phyloP scores from a whole-genome alignment of 305 asterid genomes.

The Stenogyne calaminthoides region DNA sequence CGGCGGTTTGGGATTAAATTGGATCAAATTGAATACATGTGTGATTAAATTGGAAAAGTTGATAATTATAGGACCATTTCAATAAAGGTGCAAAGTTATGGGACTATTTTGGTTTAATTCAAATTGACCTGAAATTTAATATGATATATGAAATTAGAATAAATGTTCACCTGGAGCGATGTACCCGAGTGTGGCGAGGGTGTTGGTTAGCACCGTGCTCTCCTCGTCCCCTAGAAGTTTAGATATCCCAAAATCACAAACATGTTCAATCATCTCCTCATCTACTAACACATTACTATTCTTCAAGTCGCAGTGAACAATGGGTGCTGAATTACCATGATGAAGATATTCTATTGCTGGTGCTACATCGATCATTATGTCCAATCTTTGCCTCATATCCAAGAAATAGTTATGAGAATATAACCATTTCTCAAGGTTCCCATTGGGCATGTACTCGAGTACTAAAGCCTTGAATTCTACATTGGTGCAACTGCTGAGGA shows the following conservation, averaged over 20 bases:
- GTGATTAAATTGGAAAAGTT: too few relatives aligned
- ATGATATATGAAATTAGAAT: background rate
- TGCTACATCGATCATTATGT: background rate
- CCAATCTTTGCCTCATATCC: background rate
- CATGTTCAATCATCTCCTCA: background rate
- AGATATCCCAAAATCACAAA: background rate
- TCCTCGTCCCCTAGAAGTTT: background rate
- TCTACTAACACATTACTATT: background rate
- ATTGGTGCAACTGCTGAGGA: background rate
- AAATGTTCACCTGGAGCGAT: background rate
- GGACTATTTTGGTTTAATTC: too few relatives aligned
- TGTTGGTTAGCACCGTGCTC: background rate
- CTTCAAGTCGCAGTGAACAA: background rate
- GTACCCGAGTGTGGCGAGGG: background rate
- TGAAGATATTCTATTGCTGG: background rate
- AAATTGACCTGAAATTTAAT: too few relatives aligned
- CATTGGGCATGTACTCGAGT: background rate
- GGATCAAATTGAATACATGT: too few relatives aligned
- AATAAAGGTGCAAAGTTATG: too few relatives aligned
- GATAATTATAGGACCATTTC: too few relatives aligned
- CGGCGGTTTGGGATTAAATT: too few relatives aligned
- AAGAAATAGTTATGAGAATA: background rate
- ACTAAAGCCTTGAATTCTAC: background rate
- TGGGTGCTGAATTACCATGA: background rate
- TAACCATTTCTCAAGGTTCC: background rate